Evolutionary conservation across 805 yeast genomes (phyloP).

Genomic region (Lachancea nothofagi): DNA sequence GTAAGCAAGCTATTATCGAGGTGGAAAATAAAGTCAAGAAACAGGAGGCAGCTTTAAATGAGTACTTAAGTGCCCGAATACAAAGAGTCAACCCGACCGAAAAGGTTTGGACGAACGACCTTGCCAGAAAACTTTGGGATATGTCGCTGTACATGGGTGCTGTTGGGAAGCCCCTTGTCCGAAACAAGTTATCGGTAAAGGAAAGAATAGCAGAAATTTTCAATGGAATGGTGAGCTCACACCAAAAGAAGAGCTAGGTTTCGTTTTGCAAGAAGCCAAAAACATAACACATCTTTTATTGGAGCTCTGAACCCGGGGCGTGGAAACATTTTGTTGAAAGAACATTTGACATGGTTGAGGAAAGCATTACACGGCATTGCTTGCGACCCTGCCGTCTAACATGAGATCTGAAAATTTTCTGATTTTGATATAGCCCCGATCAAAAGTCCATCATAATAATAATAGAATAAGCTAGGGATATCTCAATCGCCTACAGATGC

Average conservation of each 20-base stretch:
- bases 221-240: slow-evolving; percentile 1
- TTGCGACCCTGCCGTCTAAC: no score
- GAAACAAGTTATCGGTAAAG: slow-evolving; percentile 25
- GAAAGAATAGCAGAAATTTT: slow-evolving; percentile 29
- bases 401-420: slow-evolving; percentile 3
- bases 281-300: no score
- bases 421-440: not conserved
- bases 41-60: slow-evolving; percentile 16
- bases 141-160: slow-evolving; percentile 25
- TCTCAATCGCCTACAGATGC: not conserved
- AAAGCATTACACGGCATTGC: not conserved
- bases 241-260: not conserved
- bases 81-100: slow-evolving; percentile 21
- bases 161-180: slow-evolving; percentile 25
- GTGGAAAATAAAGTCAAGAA: slow-evolving; percentile 22
- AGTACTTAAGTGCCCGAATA: slow-evolving; percentile 19
- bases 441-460: not conserved
- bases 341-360: no score
- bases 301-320: no score
- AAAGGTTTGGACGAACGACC: slow-evolving; percentile 27
- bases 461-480: not conserved
- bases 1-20: slow-evolving; percentile 16
- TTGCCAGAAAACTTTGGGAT: slow-evolving; percentile 23
- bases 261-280: no score
- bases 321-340: no score